Percentiles rank a stretch among this genome's conserved stretches.
Conservation (phyloP, 1,284 basidiomycete genomes). For the Ganoderma lingzhi region DNA sequence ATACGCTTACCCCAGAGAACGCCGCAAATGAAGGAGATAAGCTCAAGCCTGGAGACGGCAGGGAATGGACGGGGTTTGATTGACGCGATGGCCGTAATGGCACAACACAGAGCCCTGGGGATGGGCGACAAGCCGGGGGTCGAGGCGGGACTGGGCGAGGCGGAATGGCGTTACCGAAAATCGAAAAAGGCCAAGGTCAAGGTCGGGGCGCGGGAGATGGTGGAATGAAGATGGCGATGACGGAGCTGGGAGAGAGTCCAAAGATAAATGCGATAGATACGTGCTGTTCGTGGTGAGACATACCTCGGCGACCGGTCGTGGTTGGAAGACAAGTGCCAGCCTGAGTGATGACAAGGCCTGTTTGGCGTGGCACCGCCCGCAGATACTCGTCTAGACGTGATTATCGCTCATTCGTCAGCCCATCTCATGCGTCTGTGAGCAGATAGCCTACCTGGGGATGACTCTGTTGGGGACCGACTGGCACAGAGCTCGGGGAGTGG, state of each 20-base stretch:
- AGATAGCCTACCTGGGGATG: background rate
- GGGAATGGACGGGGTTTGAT: background rate
- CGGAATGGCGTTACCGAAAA: conserved; percentile 7
- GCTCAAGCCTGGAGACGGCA: background rate
- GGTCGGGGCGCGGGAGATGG: background rate
- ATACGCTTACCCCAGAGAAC: conserved; percentile 6
- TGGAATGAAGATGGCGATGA: background rate
- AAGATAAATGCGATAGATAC: background rate
- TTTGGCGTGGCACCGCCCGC: background rate
- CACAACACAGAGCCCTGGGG: too few relatives aligned
- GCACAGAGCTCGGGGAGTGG: background rate
- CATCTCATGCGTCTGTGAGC: background rate
- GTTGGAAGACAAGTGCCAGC: background rate
- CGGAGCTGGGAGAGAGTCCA: background rate
- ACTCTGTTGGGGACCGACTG: background rate
- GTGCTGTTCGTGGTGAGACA: background rate
- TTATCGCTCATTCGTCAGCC: background rate
- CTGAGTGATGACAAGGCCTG: background rate
- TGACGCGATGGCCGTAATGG: too few relatives aligned
- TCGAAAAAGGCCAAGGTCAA: background rate
- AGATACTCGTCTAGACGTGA: background rate
- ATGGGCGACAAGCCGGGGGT: too few relatives aligned
- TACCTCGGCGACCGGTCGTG: background rate
- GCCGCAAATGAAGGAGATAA: background rate
- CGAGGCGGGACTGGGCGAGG: background rate